A percentile compares a stretch with the other conserved stretches of the same genome.
Evolutionary conservation across 176 grass and related monocot genomes (phyloP).

Genomic region (Carex scoparia): DNA sequence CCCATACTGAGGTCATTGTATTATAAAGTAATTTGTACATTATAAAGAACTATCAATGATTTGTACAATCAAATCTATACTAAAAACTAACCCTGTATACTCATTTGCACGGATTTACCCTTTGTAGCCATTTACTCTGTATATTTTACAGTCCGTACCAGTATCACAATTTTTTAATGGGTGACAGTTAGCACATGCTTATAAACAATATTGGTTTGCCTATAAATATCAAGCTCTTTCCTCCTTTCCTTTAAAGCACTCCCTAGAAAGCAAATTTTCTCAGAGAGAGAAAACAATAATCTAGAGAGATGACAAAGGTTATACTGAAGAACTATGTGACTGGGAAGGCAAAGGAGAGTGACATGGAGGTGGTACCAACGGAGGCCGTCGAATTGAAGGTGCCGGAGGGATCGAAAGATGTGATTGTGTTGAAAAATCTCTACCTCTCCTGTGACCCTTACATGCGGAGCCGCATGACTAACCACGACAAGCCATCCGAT

Average conservation of each 20-base stretch:
- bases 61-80: too few species aligned
- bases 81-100: too few species aligned
- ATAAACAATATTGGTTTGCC: neutral
- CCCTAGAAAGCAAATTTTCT: neutral
- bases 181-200: neutral
- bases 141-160: too few species aligned
- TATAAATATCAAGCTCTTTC: neutral
- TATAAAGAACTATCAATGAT: too few species aligned
- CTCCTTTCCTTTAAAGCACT: neutral
- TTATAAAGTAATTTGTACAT: too few species aligned
- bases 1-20: too few species aligned
- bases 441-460: conserved; percentile 70
- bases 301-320: conserved; percentile 28
- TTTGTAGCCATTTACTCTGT: too few species aligned
- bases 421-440: conserved; percentile 47
- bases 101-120: too few species aligned
- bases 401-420: conserved; percentile 26
- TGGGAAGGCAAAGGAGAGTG: conserved; percentile 28
- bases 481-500: conserved; percentile 18
- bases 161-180: neutral
- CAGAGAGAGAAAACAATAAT: neutral
- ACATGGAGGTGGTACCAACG: conserved; percentile 38
- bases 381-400: conserved; percentile 13
- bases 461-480: conserved; percentile 51
- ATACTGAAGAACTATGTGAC: conserved; percentile 43